A percentile compares a stretch with the other conserved stretches of the same genome.
Evolutionary conservation across 2,329 filamentous ascomycete species (phyloP).

Genomic region (Alternaria longipes): DNA sequence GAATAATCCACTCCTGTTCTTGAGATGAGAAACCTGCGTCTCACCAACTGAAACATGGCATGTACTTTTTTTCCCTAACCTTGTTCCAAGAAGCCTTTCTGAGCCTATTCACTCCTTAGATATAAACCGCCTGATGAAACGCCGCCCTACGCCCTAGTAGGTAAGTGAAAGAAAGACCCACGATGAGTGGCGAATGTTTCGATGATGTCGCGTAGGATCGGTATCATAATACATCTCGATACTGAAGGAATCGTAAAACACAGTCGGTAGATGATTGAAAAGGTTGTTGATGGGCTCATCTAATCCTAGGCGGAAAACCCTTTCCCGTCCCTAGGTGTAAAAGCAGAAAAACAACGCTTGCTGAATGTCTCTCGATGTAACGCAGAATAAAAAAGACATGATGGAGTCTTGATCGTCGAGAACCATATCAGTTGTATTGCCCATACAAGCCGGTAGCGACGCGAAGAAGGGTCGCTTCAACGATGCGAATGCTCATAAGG

Average conservation of each 20-base stretch:
- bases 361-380: constrained; percentile 2
- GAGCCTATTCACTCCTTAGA: background rate
- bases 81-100: background rate
- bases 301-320: constrained; percentile 1
- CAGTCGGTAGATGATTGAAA: constrained; percentile 8
- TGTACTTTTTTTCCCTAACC: constrained; percentile 9
- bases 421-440: background rate
- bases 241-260: constrained; percentile 13
- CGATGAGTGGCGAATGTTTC: constrained; percentile 1
- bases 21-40: background rate
- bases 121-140: constrained; percentile 6
- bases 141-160: constrained; percentile 4
- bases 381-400: background rate
- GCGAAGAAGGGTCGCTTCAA: background rate
- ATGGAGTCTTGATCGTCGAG: background rate
- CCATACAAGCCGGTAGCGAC: background rate
- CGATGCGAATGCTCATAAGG: constrained; percentile 49
- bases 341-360: constrained; percentile 4
- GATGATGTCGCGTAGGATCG: constrained; percentile 7
- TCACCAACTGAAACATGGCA: background rate
- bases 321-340: constrained; percentile 1
- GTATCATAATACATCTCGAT: constrained; percentile 12
- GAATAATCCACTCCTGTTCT: background rate
- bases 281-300: constrained; percentile 2
- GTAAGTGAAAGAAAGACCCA: constrained; percentile 4